phyloP scores from a whole-genome alignment of 78 protist genomes.

The Polysphondylium violaceum region DNA sequence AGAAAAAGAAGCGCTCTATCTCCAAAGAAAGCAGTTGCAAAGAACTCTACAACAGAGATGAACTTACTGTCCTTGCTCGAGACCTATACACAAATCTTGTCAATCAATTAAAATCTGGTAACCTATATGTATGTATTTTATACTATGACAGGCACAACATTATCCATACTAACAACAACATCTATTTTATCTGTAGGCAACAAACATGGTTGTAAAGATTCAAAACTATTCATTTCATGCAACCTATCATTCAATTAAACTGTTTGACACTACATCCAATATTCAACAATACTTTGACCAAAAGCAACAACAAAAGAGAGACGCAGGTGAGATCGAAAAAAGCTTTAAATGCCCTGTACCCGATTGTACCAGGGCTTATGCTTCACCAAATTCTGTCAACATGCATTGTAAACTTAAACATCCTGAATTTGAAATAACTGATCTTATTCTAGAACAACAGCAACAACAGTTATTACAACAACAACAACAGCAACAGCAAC shows the following conservation, averaged over 20 bases:
- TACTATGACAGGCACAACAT: no score
- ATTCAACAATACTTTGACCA: no score
- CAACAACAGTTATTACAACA: not conserved
- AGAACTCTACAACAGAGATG: constrained; percentile 54
- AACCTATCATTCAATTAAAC: constrained; percentile 1
- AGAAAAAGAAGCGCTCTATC: constrained; percentile 26
- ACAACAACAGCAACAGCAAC: not conserved
- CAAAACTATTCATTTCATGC: constrained; percentile 26
- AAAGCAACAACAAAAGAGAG: no score
- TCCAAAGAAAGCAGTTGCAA: constrained; percentile 65
- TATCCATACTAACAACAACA: no score
- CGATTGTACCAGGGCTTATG: no score
- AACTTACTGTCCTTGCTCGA: constrained; percentile 9
- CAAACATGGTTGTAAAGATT: constrained; percentile 27
- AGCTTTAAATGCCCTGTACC: no score
- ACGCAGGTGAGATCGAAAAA: no score
- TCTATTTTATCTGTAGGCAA: constrained; percentile 11
- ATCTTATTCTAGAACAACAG: not conserved
- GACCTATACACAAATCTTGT: not conserved
- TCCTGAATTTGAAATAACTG: not conserved
- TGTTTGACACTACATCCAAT: not conserved
- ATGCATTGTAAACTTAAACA: no score
- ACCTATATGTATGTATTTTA: not conserved
- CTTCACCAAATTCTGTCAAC: no score
- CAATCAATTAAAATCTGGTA: not conserved